A percentile compares a stretch with the other conserved stretches of the same genome.
Conservation (phyloP, 2,329 filamentous ascomycete species). For the Botrytis hyacinthi region DNA sequence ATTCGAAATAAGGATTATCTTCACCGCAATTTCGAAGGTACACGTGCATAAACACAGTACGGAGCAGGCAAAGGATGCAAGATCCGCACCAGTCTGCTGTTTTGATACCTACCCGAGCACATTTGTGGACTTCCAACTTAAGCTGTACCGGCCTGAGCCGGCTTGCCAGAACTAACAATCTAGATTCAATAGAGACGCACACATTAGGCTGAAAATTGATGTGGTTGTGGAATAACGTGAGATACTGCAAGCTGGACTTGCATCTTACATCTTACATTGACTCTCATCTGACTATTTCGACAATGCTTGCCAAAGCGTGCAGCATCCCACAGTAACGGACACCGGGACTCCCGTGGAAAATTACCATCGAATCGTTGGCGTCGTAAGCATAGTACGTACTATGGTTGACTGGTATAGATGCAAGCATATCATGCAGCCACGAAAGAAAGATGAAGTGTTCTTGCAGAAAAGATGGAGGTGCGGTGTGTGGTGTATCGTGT, state of each 20-base stretch:
- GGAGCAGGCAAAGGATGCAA: background rate
- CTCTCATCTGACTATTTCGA: background rate
- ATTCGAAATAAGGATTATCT: background rate
- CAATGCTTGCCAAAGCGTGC: background rate
- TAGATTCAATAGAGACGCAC: background rate
- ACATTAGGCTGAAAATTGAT: background rate
- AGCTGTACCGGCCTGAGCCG: background rate
- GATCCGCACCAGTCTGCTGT: background rate
- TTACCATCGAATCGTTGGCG: background rate
- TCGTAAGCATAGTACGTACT: background rate
- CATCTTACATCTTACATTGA: background rate
- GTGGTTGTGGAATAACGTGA: background rate
- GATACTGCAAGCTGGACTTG: constrained; percentile 9
- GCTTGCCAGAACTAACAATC: background rate
- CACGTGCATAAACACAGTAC: background rate
- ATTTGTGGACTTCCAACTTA: background rate
- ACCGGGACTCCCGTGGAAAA: background rate
- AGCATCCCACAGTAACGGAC: background rate
- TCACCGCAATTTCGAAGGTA: constrained; percentile 2
- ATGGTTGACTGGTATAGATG: background rate
- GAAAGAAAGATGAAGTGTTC: constrained; percentile 17
- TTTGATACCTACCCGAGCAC: background rate
- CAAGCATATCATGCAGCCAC: background rate
- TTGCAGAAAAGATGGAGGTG: constrained; percentile 18
- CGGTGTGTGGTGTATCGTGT: background rate